phyloP scores from a whole-genome alignment of 805 yeast genomes.

The Candida krabiensis region DNA sequence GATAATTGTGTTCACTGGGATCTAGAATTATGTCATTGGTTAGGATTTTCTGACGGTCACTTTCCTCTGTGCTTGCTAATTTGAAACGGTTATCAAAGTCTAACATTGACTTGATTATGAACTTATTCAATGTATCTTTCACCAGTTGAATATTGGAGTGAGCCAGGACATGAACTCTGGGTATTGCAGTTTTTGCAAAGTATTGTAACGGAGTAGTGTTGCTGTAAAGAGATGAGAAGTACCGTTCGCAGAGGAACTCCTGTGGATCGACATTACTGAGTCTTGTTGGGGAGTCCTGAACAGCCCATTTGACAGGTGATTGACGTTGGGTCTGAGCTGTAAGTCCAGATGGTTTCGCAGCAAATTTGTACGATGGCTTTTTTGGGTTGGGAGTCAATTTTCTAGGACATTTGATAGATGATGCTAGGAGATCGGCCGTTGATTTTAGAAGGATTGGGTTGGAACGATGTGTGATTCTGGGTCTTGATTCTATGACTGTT shows the following conservation, averaged over 20 bases:
- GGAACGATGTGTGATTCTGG: too few species aligned
- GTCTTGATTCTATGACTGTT: too few species aligned
- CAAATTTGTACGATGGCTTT: constrained; percentile 10
- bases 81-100: constrained; percentile 23
- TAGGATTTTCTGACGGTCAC: background rate
- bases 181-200: constrained; percentile 32
- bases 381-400: constrained; percentile 5
- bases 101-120: constrained; percentile 18
- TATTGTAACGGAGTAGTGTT: constrained; percentile 27
- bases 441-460: too few species aligned
- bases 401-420: too few species aligned
- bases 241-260: constrained; percentile 27
- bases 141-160: constrained; percentile 23
- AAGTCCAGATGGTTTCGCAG: too few species aligned
- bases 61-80: background rate
- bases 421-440: too few species aligned
- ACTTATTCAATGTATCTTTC: constrained; percentile 17
- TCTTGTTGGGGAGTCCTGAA: constrained; percentile 11
- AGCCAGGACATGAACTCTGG: constrained; percentile 29
- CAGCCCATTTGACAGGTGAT: background rate
- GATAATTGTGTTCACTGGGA: constrained; percentile 10
- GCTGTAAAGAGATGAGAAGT: constrained; percentile 28
- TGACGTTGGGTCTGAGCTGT: too few species aligned
- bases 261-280: constrained; percentile 26
- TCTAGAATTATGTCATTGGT: constrained; percentile 7